These are phyloP conservation scores for Leishmania tarentolae DNA, from an alignment of 208 protist genomes.

Conservation along the genomic window DNA sequence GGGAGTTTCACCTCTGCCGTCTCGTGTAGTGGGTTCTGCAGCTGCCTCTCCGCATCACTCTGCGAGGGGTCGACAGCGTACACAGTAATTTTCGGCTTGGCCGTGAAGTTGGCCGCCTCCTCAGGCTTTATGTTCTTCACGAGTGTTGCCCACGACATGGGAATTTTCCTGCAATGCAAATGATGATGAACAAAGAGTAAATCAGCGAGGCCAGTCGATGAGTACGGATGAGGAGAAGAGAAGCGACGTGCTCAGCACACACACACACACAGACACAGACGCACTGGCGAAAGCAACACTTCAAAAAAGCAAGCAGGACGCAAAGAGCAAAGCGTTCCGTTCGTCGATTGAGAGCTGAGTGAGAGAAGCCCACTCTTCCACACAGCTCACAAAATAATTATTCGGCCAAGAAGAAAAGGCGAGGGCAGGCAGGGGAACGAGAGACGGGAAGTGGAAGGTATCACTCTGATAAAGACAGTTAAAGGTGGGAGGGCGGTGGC, in stretches of 20 bases:
- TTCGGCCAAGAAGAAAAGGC: background rate
- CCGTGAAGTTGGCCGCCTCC: slow-evolving; percentile 29
- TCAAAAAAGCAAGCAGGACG: background rate
- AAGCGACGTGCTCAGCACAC: background rate
- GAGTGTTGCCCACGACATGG: slow-evolving; percentile 80
- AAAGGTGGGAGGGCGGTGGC: background rate
- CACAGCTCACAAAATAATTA: background rate
- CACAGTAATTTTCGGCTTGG: slow-evolving; percentile 33
- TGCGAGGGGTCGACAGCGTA: slow-evolving; percentile 35
- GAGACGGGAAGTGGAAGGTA: background rate
- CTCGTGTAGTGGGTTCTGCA: slow-evolving; percentile 38
- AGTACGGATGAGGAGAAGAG: background rate
- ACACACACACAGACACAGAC: background rate
- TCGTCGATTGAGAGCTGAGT: background rate
- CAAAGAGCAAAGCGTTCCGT: background rate
- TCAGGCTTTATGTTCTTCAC: slow-evolving; percentile 49
- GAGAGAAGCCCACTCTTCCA: background rate
- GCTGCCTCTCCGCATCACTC: slow-evolving; percentile 24
- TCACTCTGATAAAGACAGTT: background rate
- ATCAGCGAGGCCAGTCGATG: no score
- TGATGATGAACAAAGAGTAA: background rate
- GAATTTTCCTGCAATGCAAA: background rate
- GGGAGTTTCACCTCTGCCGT: slow-evolving; percentile 50
- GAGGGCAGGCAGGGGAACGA: background rate
- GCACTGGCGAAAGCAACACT: background rate